Percentiles rank a stretch among this genome's conserved stretches.
phyloP scores from a whole-genome alignment of 805 yeast genomes.

The Jamesozyma rosinii region DNA sequence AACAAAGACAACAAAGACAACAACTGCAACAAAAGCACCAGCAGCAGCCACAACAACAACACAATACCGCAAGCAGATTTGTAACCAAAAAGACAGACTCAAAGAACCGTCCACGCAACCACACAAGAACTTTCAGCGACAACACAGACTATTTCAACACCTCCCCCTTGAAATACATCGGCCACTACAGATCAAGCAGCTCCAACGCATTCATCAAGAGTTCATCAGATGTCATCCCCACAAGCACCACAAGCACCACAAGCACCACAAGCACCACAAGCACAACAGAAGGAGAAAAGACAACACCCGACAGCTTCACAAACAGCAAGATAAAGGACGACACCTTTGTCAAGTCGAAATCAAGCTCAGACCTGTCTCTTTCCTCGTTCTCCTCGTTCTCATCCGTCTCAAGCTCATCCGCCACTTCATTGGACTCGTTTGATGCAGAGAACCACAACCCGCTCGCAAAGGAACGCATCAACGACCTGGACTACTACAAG shows the following conservation, averaged over 20 bases:
- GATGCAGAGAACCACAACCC: slow-evolving; percentile 3
- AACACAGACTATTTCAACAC: slow-evolving; percentile 29
- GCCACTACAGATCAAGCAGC: background rate
- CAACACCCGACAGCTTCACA: background rate
- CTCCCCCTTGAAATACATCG: slow-evolving; percentile 29
- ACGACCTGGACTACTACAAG: background rate
- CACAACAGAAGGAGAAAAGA: background rate
- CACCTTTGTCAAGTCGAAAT: background rate
- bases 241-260: background rate
- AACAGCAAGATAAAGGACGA: background rate
- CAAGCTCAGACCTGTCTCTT: background rate
- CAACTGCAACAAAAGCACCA: background rate
- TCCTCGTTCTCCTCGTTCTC: slow-evolving; percentile 4
- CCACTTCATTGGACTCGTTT: slow-evolving; percentile 7
- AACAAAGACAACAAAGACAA: background rate
- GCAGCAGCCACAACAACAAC: background rate
- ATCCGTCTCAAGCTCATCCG: slow-evolving; percentile 3
- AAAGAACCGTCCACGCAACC: background rate
- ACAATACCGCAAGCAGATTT: background rate
- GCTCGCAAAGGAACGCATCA: background rate
- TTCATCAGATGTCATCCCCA: background rate
- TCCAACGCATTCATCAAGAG: background rate
- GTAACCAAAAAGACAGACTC: background rate
- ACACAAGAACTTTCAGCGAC: slow-evolving; percentile 27
- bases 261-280: background rate